Evolutionary conservation across 1,284 basidiomycete genomes (phyloP), one percentile per base, ranked within the genome.

Genomic region (Dichomitus squalens): DNA sequence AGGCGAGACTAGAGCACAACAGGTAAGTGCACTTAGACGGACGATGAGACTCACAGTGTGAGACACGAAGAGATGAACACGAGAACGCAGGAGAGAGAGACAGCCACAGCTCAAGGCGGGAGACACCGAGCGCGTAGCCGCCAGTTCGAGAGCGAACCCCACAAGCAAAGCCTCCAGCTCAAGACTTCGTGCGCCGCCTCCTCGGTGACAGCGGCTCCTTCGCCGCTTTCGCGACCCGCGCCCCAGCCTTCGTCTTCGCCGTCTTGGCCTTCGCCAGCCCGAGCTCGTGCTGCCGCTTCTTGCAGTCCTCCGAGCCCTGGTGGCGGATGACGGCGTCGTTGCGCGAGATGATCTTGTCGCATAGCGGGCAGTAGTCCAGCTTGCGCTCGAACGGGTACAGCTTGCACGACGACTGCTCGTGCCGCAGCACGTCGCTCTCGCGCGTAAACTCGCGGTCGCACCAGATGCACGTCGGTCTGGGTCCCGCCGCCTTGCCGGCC

Each of bases 311-410:
- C n/a, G 54, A 56, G 49, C 20, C 20, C 23, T n/a, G n/a, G 33
- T 59, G 57, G 8, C 57, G 53, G 11, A 40, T 29, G 23, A 52
- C n/a, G 3, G 60, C 60, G 50, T 61, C 60, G 3, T 7, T n/a
- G 14, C 60, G 50, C 21, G 56, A 49, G 14, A 56, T 18, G 4
- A 18, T 25, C n/a, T 49, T 14, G n/a, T 29, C 27, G 57, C 57
- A 58, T 8, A 25, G 6, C 23, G 49, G 46, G 41, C 60, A 61
- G 16, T 1, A 12, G 27, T 38, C 9, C 27, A 29, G 14, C 31
- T 16, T 11, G 16, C 29, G 23, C 27, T 40, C 29, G 38, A 38
- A 31, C 33, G 50, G 51, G 31, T 41, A 46, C 18, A 18, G 9
- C 40, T 8, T 21, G 50, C 58, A 59, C 14, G 53, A 41, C 5